Conservation (phyloP, 257 asterid species). For the Penstemon barbatus region DNA sequence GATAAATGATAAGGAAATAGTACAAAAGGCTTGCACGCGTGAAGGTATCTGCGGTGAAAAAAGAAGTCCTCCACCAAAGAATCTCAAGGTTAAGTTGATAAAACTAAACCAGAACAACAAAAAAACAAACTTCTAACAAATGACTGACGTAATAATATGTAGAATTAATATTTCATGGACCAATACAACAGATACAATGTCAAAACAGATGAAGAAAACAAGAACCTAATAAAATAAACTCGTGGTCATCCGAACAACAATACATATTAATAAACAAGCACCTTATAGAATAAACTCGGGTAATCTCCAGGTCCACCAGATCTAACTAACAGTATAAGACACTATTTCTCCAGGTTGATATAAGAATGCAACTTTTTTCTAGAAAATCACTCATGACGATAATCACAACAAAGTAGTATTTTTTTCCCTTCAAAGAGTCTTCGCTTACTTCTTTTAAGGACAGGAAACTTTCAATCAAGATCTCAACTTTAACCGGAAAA, state of each 20-base stretch:
- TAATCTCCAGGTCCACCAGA: neutral
- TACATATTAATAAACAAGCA: neutral
- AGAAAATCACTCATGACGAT: neutral
- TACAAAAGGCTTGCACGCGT: constrained; percentile 3
- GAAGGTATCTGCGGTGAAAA: neutral
- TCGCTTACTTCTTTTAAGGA: neutral
- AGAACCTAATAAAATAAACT: neutral
- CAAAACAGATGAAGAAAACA: neutral
- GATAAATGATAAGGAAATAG: constrained; percentile 35
- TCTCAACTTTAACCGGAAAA: neutral
- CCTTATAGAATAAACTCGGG: neutral
- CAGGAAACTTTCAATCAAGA: neutral
- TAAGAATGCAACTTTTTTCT: neutral
- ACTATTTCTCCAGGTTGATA: neutral
- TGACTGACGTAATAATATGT: neutral
- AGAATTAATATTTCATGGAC: neutral
- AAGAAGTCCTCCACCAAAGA: neutral
- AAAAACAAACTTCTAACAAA: neutral
- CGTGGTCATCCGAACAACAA: neutral
- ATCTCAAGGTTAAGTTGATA: neutral
- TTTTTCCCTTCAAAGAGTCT: neutral
- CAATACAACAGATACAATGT: too few relatives aligned
- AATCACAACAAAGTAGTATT: neutral
- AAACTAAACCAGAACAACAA: neutral
- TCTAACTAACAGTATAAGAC: too few relatives aligned